A percentile compares a stretch with the other conserved stretches of the same genome.
Conservation (phyloP, 2,329 filamentous ascomycete species). For the Mycosphaerella sp. region DNA sequence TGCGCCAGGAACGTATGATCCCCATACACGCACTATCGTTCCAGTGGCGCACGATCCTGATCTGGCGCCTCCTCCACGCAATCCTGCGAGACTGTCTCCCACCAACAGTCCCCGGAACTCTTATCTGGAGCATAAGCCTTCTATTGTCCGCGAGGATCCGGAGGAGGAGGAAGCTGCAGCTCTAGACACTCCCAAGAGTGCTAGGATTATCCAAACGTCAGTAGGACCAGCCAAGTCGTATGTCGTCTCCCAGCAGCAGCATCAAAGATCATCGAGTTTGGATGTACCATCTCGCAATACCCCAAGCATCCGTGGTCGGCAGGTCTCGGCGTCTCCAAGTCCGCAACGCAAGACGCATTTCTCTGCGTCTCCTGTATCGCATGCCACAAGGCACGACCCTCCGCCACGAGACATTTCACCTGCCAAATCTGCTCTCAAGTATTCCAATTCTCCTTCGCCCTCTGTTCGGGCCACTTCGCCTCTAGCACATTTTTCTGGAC, state of each 20-base stretch:
- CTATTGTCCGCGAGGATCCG: slow-evolving; percentile 32
- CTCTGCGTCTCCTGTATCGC: slow-evolving; percentile 51
- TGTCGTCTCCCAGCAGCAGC: slow-evolving; percentile 8
- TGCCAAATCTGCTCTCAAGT: slow-evolving; percentile 70
- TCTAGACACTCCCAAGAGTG: background rate
- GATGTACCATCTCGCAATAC: slow-evolving; percentile 27
- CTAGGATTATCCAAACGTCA: slow-evolving; percentile 19
- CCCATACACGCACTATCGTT: slow-evolving; percentile 29
- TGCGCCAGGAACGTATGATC: slow-evolving; percentile 28
- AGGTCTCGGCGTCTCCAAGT: slow-evolving; percentile 43
- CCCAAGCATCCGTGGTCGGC: slow-evolving; percentile 20
- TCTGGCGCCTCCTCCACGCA: slow-evolving; percentile 28
- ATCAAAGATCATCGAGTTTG: slow-evolving; percentile 30
- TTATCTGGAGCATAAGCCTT: slow-evolving; percentile 31
- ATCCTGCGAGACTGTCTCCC: slow-evolving; percentile 30
- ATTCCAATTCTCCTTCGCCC: slow-evolving; percentile 47
- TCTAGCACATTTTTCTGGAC: slow-evolving; percentile 45
- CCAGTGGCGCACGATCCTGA: slow-evolving; percentile 21
- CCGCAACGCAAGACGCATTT: slow-evolving; percentile 66
- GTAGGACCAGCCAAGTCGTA: slow-evolving; percentile 26
- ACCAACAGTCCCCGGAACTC: slow-evolving; percentile 22
- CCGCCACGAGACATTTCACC: slow-evolving; percentile 67
- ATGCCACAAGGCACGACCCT: slow-evolving; percentile 59
- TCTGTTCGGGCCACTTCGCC: slow-evolving; percentile 40
- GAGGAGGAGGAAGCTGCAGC: slow-evolving; percentile 25